Evolutionary conservation across 768 basidiomycete species (phyloP).

Genomic region (Scleroderma citrinum): DNA sequence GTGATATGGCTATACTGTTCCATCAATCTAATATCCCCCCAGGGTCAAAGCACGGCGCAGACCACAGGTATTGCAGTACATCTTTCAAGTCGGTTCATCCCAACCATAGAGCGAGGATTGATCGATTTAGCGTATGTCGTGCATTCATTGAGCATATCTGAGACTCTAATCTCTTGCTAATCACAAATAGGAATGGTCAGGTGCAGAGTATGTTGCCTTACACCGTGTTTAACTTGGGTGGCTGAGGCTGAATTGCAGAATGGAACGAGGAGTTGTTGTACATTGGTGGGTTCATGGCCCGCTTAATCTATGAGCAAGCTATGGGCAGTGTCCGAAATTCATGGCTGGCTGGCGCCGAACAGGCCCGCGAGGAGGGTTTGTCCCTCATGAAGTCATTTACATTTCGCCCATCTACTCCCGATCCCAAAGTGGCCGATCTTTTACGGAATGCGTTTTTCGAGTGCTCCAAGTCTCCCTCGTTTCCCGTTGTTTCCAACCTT

Average conservation of each 20-base stretch:
- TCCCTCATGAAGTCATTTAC: constrained; percentile 85
- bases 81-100: constrained; percentile 79
- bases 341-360: constrained; percentile 14
- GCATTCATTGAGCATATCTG: too few species aligned
- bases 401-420: constrained; percentile 70
- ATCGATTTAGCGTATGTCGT: constrained; percentile 73
- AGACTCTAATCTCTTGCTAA: neutral
- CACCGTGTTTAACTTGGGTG: neutral
- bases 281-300: constrained; percentile 74
- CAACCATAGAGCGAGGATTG: constrained; percentile 91
- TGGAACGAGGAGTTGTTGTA: constrained; percentile 90
- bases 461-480: constrained; percentile 41
- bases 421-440: constrained; percentile 59
- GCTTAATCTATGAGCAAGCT: constrained; percentile 81
- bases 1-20: constrained; percentile 12
- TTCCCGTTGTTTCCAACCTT: constrained; percentile 71
- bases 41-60: constrained; percentile 87
- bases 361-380: constrained; percentile 34
- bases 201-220: constrained; percentile 52
- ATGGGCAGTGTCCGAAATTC: constrained; percentile 43
- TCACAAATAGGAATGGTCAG: constrained; percentile 60
- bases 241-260: constrained; percentile 32
- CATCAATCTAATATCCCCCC: neutral
- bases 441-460: constrained; percentile 75
- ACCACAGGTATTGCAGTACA: constrained; percentile 72